phyloP scores from a whole-genome alignment of 805 yeast species.

The Candida easanensis region DNA sequence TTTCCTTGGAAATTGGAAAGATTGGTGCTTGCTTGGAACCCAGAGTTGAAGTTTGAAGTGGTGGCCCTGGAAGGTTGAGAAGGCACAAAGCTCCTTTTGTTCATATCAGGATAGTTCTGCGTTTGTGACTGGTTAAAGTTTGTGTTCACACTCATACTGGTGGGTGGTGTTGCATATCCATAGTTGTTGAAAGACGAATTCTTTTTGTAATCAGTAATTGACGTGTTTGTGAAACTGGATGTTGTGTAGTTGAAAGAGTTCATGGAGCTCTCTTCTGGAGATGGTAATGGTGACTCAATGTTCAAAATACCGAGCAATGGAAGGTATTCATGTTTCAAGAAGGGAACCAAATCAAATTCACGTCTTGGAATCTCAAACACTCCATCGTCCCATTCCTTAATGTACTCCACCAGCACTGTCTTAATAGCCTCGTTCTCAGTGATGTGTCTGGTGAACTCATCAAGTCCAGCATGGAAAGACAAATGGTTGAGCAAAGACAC shows the following conservation, averaged over 20 bases:
- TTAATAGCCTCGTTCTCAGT: constrained; percentile 26
- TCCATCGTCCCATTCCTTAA: constrained; percentile 36
- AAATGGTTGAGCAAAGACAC: constrained; percentile 31
- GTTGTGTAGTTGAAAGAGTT: neutral
- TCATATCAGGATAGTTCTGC: neutral
- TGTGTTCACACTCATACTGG: neutral
- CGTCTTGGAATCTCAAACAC: constrained; percentile 4
- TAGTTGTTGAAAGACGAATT: neutral
- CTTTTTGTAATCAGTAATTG: neutral
- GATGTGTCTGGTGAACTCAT: constrained; percentile 14
- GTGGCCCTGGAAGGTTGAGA: no score
- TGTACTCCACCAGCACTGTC: constrained; percentile 23
- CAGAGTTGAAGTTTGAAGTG: no score
- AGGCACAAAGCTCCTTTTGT: no score
- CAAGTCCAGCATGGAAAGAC: constrained; percentile 20
- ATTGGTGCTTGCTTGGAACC: no score
- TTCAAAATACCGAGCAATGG: constrained; percentile 1
- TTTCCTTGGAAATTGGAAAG: no score
- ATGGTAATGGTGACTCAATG: neutral
- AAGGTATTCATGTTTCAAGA: constrained; percentile 1
- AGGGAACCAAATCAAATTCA: neutral
- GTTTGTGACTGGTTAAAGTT: no score
- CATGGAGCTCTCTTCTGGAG: constrained; percentile 2
- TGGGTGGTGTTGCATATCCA: neutral
- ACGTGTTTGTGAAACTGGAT: neutral